phyloP scores from a whole-genome alignment of 768 basidiomycete genomes.

The Pleurotus tuber-regium region DNA sequence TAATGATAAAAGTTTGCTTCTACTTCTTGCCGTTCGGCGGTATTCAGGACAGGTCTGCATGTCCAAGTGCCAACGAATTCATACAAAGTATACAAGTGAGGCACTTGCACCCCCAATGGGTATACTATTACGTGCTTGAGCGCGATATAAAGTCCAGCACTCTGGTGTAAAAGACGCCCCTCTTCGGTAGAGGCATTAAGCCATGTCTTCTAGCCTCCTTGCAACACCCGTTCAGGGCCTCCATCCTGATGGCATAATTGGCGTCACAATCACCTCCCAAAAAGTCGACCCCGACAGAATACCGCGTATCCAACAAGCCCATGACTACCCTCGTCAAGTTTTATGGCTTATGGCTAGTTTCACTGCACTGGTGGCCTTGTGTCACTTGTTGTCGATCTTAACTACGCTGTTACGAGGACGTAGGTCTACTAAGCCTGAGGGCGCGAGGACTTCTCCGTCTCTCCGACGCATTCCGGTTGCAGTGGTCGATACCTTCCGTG shows the following conservation, averaged over 20 bases:
- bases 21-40: background rate
- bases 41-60: background rate
- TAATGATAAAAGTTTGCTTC: no score
- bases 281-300: constrained; percentile 6
- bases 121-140: no score
- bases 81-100: background rate
- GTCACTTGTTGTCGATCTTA: constrained; percentile 27
- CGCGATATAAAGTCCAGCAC: background rate
- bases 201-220: background rate
- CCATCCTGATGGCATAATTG: background rate
- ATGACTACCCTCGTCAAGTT: constrained; percentile 36
- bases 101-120: background rate
- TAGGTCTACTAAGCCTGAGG: constrained; percentile 6
- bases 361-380: constrained; percentile 36
- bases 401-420: constrained; percentile 17
- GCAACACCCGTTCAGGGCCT: constrained; percentile 4
- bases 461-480: constrained; percentile 30
- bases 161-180: background rate
- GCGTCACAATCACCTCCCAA: constrained; percentile 2
- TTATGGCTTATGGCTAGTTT: constrained; percentile 42
- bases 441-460: constrained; percentile 13
- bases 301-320: constrained; percentile 7
- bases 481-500: constrained; percentile 30
- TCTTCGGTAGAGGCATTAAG: background rate
- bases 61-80: background rate